Conservation (phyloP, 441 rosid species). For the Capsella rubella region DNA sequence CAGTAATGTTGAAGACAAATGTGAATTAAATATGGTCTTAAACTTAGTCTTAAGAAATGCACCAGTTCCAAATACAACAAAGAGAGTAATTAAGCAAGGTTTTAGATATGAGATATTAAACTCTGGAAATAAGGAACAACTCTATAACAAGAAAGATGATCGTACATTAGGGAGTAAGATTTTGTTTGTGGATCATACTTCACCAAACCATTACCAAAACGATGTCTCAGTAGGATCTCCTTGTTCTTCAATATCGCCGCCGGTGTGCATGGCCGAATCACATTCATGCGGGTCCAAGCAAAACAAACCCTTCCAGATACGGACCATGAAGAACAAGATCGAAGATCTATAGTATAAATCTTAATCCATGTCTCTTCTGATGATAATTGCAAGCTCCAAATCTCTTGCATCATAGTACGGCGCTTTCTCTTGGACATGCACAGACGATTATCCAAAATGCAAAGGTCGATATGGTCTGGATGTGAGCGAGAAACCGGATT, state of each 20-base stretch:
- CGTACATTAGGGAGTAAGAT: not conserved
- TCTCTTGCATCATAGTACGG: not conserved
- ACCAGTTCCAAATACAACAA: not conserved
- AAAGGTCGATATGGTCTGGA: not conserved
- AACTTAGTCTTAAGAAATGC: too few relatives aligned
- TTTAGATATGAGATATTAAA: conserved; percentile 24
- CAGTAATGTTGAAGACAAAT: not conserved
- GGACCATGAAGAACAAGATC: not conserved
- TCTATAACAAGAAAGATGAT: not conserved
- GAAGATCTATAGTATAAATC: not conserved
- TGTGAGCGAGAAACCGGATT: not conserved
- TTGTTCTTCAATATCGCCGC: conserved; percentile 26
- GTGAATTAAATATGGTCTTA: not conserved
- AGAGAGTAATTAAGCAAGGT: not conserved
- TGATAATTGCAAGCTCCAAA: not conserved
- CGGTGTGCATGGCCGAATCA: conserved; percentile 12
- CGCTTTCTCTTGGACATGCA: not conserved
- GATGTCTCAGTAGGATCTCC: conserved; percentile 20
- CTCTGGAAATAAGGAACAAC: conserved; percentile 5
- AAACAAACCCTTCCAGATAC: not conserved
- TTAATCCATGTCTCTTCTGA: not conserved
- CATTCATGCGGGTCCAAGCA: not conserved
- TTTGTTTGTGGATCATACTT: conserved; percentile 13
- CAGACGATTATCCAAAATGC: not conserved
- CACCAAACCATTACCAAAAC: not conserved